Base-by-base conservation (phyloP, 2,329 filamentous ascomycete species). In the Ascochyta fabae region DNA sequence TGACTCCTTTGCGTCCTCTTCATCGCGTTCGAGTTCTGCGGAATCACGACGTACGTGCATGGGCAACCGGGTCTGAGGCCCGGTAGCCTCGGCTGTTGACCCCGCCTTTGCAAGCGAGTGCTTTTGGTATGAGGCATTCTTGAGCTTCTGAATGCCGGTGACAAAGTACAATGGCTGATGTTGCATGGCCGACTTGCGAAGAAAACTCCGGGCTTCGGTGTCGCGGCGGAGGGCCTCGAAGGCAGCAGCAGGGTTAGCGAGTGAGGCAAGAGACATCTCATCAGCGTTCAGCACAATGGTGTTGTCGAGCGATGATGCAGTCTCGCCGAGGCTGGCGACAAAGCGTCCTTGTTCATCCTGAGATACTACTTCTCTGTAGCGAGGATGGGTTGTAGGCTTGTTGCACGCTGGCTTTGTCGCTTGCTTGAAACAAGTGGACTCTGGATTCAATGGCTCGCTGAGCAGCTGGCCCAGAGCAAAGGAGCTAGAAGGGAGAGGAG, bases 121-220 rank as follows among this genome's bases (percentile, higher is more conserved):
- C 41, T 15, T 31, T 12, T 58, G 60, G 58, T 65, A 67, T 3
- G 56, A 58, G 24, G 66, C 64, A 31, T 67, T 70, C 6, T 56
- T 64, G 33, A 71, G 43, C 84, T 88, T 67, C 79, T 84, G 3
- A 65, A 75, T 15, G 72, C 78, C 1, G 69, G 81, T 50, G 74
- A 81, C 42, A 78, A 83, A 60, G 62, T 70, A 74, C 8, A 72
- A 54, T 10, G 67, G 62, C 40, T 61, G 61, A 84, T 86, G 67
- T 78, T 79, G 43, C 80, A 77, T 19, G 78, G 65, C 60, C 48
- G 66, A 61, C 6, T 64, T 62, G 54, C 59, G 62, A 15, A 74
- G 58, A 33, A 64, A 70, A 9, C 52, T 45, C 9, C 61, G 66
- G 4, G 63, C 56, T 13, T 58, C 40, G 19, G 62, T 51, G 34